phyloP scores from a whole-genome alignment of 192 early-diverging fungal genomes.

The Martensiomyces pterosporus region DNA sequence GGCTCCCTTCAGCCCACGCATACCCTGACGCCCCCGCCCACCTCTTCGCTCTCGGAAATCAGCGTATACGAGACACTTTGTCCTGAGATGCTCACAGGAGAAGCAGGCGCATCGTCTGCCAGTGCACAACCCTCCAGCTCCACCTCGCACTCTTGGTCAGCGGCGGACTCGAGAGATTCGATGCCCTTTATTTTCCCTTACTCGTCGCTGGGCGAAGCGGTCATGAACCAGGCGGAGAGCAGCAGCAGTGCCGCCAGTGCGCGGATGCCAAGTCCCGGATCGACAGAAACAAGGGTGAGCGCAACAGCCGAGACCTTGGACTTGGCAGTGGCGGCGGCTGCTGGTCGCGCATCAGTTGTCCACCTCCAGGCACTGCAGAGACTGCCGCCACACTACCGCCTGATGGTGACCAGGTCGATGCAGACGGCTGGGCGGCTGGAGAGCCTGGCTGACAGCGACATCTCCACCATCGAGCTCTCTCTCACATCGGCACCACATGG shows the following conservation, averaged over 20 bases:
- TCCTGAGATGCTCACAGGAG: constrained; percentile 4
- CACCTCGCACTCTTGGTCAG: no score
- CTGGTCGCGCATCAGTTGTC: no score
- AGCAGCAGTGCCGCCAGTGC: constrained; percentile 2
- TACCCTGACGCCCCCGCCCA: no score
- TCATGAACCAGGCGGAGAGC: neutral
- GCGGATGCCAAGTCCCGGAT: no score
- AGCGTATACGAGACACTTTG: neutral
- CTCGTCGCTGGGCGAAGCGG: constrained; percentile 9
- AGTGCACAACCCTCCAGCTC: no score
- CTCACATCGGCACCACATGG: constrained; percentile 34
- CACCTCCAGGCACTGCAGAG: constrained; percentile 23
- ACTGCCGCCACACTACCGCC: constrained; percentile 38
- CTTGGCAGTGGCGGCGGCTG: no score
- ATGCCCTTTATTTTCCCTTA: constrained; percentile 19
- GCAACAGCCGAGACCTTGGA: no score
- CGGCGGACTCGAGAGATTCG: neutral
- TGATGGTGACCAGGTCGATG: constrained; percentile 35
- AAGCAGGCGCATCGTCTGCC: no score
- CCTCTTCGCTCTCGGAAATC: no score
- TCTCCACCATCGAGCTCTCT: constrained; percentile 29
- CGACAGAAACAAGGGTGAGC: no score
- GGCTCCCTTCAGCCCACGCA: neutral
- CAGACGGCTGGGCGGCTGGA: constrained; percentile 28
- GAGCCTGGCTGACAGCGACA: constrained; percentile 24